Base-by-base conservation (phyloP, 495 filamentous ascomycete genomes). In the Aspergillus heteromorphus region DNA sequence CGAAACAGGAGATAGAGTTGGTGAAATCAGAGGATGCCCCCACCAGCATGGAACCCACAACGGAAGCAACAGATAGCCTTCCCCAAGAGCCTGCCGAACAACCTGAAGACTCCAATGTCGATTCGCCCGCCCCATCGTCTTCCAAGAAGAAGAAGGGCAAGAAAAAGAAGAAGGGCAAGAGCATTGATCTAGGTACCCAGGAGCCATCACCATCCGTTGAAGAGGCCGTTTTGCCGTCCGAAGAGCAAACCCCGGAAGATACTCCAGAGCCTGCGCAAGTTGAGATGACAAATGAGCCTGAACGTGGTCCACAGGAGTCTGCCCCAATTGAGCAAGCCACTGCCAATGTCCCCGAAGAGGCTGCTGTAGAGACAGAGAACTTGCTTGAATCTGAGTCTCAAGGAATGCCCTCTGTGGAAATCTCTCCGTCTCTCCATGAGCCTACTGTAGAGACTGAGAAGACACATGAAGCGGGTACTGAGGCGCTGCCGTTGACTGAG, bases 61-160 rank as follows among this genome's bases (percentile, higher is more conserved):
- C 38, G 2, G 48, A 36, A 16, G 25, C 11, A 9, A 25, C 36
- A 14, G 17, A 1, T 20, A 29, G 25, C 10, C 17, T 3, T 11
- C 1, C 13, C 14, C 16, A 47, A 6, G 43, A 47, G 11, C 23
- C 21, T 29, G 43, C 21, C 16, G 5, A 45, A 14, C 36, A 58
- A 10, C 31, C 43, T 0, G 59, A 66, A 42, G 60, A 64, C 11
- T 6, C 55, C 3, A 41, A 45, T 42, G 40, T 42, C 7, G 63
- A 69, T n/a, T 57, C 59, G 40, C 6, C 48, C 0, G 50, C 56
- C 6, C 47, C 60, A 1, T 40, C 58, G 1, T 61, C 59, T 31
- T 68, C 71, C 0, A 70, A 73, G 34, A 72, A 70, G 48, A 69
- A 72, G 67, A 56, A 27, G 23, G 23, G 7, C 23, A 72, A 70